A percentile compares a stretch with the other conserved stretches of the same genome.
Evolutionary conservation across 2,329 filamentous ascomycete genomes (phyloP).

Genomic region (Arthroderma sp.): DNA sequence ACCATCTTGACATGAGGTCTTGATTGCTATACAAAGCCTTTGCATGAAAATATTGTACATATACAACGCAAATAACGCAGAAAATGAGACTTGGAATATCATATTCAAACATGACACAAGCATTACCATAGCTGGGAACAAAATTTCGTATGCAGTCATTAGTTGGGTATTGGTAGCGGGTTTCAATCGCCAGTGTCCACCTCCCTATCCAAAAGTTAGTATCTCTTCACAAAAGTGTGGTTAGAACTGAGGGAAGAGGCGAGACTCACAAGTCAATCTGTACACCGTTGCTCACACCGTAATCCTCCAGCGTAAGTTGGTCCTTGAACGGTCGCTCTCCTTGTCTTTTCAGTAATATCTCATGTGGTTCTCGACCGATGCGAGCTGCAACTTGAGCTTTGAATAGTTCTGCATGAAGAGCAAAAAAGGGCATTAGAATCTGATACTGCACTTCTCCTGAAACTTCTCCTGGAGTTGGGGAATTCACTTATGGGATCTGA

Average conservation of each 20-base stretch:
- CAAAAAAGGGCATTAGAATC: not conserved
- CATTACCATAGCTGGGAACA: no score
- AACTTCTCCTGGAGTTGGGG: not conserved
- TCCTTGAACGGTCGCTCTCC: slow-evolving; percentile 92
- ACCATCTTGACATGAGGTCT: no score
- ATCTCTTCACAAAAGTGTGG: slow-evolving; percentile 1
- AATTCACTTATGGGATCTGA: slow-evolving; percentile 58
- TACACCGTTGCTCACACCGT: slow-evolving; percentile 86
- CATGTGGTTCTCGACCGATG: slow-evolving; percentile 77
- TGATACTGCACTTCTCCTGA: not conserved
- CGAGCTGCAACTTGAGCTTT: slow-evolving; percentile 83
- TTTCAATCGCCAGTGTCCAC: slow-evolving; percentile 35
- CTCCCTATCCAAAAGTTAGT: slow-evolving; percentile 25
- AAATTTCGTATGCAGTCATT: no score
- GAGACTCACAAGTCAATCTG: slow-evolving; percentile 34
- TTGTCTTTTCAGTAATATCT: slow-evolving; percentile 85
- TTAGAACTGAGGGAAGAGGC: not conserved
- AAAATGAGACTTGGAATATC: no score
- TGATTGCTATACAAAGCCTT: no score
- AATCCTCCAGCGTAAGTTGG: slow-evolving; percentile 73
- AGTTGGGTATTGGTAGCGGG: no score
- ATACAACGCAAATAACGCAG: no score
- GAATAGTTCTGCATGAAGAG: slow-evolving; percentile 46
- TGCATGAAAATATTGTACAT: no score
- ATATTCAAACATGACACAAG: no score